A percentile compares a stretch with the other conserved stretches of the same genome.
Conservation (phyloP, 1,139 yeast species). For the Magnusiomyces suaveolens region DNA sequence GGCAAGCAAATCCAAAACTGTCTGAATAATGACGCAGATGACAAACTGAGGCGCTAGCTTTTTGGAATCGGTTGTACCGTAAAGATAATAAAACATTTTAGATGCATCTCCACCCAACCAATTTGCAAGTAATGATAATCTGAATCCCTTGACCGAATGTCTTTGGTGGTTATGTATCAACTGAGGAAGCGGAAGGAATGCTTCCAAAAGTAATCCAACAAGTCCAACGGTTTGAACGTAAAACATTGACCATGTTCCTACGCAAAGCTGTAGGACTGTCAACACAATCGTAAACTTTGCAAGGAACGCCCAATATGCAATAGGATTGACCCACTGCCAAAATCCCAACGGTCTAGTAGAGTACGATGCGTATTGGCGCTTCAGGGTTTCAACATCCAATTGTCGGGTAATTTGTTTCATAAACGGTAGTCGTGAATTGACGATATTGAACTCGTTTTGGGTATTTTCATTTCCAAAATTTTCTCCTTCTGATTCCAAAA, state of each 20-base stretch:
- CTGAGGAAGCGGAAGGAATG: slow-evolving; percentile 82
- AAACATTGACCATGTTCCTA: slow-evolving; percentile 31
- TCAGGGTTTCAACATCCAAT: not conserved
- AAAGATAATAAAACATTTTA: slow-evolving; percentile 60
- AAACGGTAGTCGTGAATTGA: not conserved
- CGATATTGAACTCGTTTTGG: too few species aligned
- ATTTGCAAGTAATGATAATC: slow-evolving; percentile 59
- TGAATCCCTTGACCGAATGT: slow-evolving; percentile 68
- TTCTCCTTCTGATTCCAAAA: not conserved
- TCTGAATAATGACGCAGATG: slow-evolving; percentile 73
- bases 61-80: slow-evolving; percentile 49
- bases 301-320: slow-evolving; percentile 58
- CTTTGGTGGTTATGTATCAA: slow-evolving; percentile 61
- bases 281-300: slow-evolving; percentile 38
- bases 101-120: slow-evolving; percentile 87
- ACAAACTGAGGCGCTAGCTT: slow-evolving; percentile 56
- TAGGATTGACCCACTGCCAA: slow-evolving; percentile 77
- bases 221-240: slow-evolving; percentile 60
- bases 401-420: not conserved
- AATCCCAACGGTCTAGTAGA: slow-evolving; percentile 50
- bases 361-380: slow-evolving; percentile 4
- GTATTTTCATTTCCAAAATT: not conserved
- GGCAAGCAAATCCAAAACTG: slow-evolving; percentile 62
- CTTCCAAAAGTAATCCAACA: slow-evolving; percentile 65
- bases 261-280: slow-evolving; percentile 38